Base-by-base conservation (phyloP, 306 rosid genomes). In the Betula pendula region DNA sequence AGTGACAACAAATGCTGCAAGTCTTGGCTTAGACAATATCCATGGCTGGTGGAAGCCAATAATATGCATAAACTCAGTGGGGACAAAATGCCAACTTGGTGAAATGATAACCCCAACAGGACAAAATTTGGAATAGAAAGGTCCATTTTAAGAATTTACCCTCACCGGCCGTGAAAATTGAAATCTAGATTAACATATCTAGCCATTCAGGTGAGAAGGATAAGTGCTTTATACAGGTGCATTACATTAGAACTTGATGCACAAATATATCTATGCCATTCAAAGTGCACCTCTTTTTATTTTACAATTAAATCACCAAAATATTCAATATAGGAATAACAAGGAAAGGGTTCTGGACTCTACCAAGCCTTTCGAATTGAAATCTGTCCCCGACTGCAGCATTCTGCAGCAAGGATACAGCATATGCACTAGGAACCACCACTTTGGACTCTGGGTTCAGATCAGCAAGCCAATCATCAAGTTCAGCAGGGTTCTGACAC, bases 351-450 rank as follows among this genome's bases (percentile, higher is more conserved):
- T 70, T 70, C 48, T 38, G 80, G 52, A 77, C 80, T 79, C 72
- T 88, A 96, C 98, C 99, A 77, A 92, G 87, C 89, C 99, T 85
- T 88, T 96, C 99, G 43, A 96, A 96, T 84, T 96, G 99, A 86
- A 96, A 96, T 40, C 77, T 67, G 43, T 96, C 90, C 19, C 99
- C 98, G 42, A 85, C 82, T 56, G 71, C 83, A 14, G 97, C 92
- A 79, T 83, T 75, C 66, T 70, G 66, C 72, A 96, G 84, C 12
- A 77, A 62, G 43, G 90, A 82, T 53, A 87, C 87, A 38, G 91
- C 96, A 86, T 72, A 92, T 72, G 98, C 98, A 80, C 82, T 72
- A 8, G 89, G 84, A 68, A 88, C 69, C 19, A 89, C 78, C 67
- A 70, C 84, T 81, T 96, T 96, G 22, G 98, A 96, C 20, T 87